Conservation (phyloP, 208 protist species). For the Leishmania braziliensis region DNA sequence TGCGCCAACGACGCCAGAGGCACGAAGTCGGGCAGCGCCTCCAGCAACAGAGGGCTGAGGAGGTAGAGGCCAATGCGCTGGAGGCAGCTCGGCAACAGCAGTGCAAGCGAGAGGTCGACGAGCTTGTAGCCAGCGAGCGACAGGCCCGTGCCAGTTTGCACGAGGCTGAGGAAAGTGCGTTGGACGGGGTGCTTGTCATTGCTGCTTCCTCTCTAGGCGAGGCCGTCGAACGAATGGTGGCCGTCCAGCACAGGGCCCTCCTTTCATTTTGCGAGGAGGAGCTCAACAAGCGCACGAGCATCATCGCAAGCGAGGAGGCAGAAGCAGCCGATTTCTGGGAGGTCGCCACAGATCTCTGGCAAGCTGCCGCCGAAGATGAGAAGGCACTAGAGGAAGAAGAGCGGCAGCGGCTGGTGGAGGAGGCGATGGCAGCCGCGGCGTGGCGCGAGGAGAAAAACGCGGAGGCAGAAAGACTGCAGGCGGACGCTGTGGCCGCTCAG, state of each 20-base stretch:
- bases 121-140: slow-evolving; percentile 21
- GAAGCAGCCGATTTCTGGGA: slow-evolving; percentile 18
- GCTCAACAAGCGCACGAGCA: slow-evolving; percentile 1
- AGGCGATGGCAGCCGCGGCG: slow-evolving; percentile 4
- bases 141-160: not conserved
- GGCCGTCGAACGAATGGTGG: not conserved
- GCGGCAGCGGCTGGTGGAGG: slow-evolving; percentile 8
- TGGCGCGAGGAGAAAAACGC: slow-evolving; percentile 8
- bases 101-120: not conserved
- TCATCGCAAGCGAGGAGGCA: slow-evolving; percentile 14
- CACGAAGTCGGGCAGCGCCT: slow-evolving; percentile 6
- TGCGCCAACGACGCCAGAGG: slow-evolving; percentile 6
- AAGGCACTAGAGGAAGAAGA: slow-evolving; percentile 7
- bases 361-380: slow-evolving; percentile 9
- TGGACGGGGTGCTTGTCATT: slow-evolving; percentile 3
- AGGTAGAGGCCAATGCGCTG: not conserved
- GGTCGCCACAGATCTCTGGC: slow-evolving; percentile 13
- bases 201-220: not conserved
- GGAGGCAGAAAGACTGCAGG: slow-evolving; percentile 13
- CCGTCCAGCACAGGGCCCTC: not conserved
- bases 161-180: slow-evolving; percentile 4
- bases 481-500: not conserved
- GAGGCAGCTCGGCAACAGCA: not conserved
- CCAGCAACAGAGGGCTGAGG: slow-evolving; percentile 6
- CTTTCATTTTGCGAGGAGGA: slow-evolving; percentile 18